These are phyloP conservation scores for Silene uniflora DNA, from an alignment of 148 eudicot species.

Conservation along the genomic window DNA sequence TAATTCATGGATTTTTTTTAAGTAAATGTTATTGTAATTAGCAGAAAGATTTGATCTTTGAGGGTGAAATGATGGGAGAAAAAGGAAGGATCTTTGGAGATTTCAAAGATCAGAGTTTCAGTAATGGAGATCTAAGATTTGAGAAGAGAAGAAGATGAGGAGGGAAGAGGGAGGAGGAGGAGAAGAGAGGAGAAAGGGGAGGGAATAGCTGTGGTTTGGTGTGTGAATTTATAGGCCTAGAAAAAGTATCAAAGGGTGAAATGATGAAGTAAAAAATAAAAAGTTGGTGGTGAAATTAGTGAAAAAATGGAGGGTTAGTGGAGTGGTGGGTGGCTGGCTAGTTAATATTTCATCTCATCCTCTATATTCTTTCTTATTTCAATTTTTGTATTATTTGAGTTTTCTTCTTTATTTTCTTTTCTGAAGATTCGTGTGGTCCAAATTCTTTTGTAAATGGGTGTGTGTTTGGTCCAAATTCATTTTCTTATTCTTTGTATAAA, in stretches of 20 bases:
- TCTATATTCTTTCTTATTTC: too few relatives aligned
- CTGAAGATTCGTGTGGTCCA: too few relatives aligned
- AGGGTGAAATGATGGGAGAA: background rate
- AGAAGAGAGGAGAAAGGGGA: constrained; percentile 15
- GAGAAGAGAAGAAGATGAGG: constrained; percentile 3
- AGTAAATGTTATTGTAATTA: background rate
- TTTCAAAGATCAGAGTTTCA: background rate
- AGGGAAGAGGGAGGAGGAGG: constrained; percentile 18
- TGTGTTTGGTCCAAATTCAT: too few relatives aligned
- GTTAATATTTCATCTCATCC: too few relatives aligned
- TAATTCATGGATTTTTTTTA: constrained; percentile 23
- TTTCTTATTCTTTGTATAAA: too few relatives aligned
- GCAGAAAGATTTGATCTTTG: background rate
- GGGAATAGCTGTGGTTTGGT: constrained; percentile 9
- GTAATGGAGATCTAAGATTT: background rate
- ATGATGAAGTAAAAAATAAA: background rate
- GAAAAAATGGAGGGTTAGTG: background rate
- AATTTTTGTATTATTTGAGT: too few relatives aligned
- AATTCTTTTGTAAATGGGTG: too few relatives aligned
- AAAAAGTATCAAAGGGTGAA: background rate
- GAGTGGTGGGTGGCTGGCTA: too few relatives aligned
- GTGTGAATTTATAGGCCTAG: constrained; percentile 8
- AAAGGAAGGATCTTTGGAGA: background rate
- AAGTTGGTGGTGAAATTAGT: background rate
- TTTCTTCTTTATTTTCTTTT: too few relatives aligned